Base-by-base conservation (phyloP, 345 rosid genomes). In the Xanthoceras sorbifolium region DNA sequence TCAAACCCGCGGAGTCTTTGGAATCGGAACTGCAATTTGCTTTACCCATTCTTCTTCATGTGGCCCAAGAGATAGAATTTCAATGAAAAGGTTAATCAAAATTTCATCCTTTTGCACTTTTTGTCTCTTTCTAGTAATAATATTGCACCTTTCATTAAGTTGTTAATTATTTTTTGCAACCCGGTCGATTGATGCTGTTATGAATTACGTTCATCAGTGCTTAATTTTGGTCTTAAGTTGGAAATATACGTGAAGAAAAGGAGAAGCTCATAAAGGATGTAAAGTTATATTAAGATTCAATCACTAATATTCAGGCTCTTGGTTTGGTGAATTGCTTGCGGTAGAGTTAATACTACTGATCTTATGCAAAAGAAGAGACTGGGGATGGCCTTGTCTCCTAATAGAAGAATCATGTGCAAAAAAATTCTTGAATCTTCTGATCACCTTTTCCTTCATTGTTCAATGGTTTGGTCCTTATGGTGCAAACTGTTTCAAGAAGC, bases 1-100 rank as follows among this genome's bases (percentile, higher is more conserved):
- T 72, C 83, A 81, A 71, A 86, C 84, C 2, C 88, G 86, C 29
- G 98, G 99, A 64, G 82, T 88, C 76, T 89, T 95, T 71, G 98
- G 97, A 54, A 86, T 89, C 67, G 99, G 99, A 76, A 80, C 83
- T 36, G 98, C 99, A 66, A 74, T 92, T 82, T 89, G 82, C 84
- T 95, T 95, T 73, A 57, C 78, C 28, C 74, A 64, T 28, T 69
- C 84, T 34, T 82, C 90, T 78, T 85, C 82, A n/a, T 2, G 48
- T 78, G 77, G 20, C 67, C 69, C 79, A 14, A 73, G 59, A 29
- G 81, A 81, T 29, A 78, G 57, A 44, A 82, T 82, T 40, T 74
- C 44, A 3, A 81, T 76, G 15, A 90, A 81, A 80, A 92, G 90
- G 99, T 93, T 80, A 31, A 69, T 73, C 11, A 40, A 20, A 25